Conservation (phyloP, 257 asterid genomes). For the Schizonepeta tenuifolia region DNA sequence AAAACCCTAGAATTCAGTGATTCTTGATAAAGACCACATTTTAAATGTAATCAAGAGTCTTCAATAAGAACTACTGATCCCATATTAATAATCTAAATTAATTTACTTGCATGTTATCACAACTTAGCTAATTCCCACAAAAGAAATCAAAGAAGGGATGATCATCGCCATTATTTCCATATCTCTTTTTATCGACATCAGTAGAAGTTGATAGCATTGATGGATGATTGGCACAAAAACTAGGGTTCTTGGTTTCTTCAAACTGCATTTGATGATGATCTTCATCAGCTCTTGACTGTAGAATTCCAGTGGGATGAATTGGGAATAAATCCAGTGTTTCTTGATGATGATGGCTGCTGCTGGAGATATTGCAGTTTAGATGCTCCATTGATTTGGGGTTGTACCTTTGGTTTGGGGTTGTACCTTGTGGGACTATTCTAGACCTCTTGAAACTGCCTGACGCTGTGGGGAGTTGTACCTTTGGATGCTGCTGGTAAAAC, state of each 20-base stretch:
- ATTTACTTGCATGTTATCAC: not conserved
- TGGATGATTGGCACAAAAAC: constrained; percentile 9
- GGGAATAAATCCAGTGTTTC: constrained; percentile 86
- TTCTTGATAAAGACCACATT: constrained; percentile 34
- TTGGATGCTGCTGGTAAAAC: constrained; percentile 45
- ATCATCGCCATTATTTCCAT: constrained; percentile 17
- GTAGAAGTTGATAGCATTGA: not conserved
- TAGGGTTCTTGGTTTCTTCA: constrained; percentile 22
- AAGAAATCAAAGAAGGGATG: constrained; percentile 62
- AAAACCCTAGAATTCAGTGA: constrained; percentile 43
- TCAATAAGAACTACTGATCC: not conserved
- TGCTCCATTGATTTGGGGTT: constrained; percentile 25
- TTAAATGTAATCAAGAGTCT: constrained; percentile 2
- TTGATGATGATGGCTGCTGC: constrained; percentile 40
- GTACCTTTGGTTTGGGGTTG: constrained; percentile 27
- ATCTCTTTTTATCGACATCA: not conserved
- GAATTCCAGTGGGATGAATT: constrained; percentile 65
- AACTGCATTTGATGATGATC: not conserved
- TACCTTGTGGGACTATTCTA: constrained; percentile 37
- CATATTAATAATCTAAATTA: no score
- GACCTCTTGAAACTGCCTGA: constrained; percentile 44
- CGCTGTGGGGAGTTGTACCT: constrained; percentile 47
- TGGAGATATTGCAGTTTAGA: not conserved
- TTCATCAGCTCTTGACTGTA: constrained; percentile 39
- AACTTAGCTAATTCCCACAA: constrained; percentile 33